Evolutionary conservation across 352 stramenopile genomes (phyloP).

Genomic region (Phytophthora sp.): DNA sequence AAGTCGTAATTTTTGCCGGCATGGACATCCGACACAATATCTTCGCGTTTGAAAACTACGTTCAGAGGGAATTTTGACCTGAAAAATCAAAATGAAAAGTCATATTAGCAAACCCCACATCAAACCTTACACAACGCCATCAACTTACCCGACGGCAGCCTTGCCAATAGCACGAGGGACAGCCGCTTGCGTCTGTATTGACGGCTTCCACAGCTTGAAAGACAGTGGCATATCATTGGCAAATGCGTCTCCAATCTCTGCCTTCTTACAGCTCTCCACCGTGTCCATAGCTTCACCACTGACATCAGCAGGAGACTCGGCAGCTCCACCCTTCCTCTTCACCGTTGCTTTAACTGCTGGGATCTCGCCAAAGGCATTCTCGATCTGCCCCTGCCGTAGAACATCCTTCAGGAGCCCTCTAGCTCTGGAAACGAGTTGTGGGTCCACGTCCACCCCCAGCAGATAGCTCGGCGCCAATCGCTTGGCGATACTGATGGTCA

Average conservation of each 20-base stretch:
- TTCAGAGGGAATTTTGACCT: conserved; percentile 77
- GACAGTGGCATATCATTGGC: conserved; percentile 62
- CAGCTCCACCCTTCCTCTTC: conserved; percentile 2
- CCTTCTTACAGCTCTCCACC: conserved; percentile 3
- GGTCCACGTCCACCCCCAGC: conserved; percentile 77
- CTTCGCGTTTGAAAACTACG: conserved; percentile 84
- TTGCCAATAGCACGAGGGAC: conserved; percentile 60
- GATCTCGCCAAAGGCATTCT: conserved; percentile 62
- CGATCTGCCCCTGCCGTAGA: conserved; percentile 61
- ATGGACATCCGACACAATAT: conserved; percentile 64
- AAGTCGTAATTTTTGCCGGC: conserved; percentile 77
- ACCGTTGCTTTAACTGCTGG: conserved; percentile 16
- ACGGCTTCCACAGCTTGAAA: conserved; percentile 74
- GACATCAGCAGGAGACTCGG: conserved; percentile 5
- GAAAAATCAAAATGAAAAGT: conserved; percentile 1
- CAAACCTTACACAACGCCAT: background rate
- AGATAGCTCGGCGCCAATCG: conserved; percentile 59
- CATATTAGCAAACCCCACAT: background rate
- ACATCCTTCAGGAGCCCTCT: conserved; percentile 69
- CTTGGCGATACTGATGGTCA: conserved; percentile 77
- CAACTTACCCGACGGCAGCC: conserved; percentile 52
- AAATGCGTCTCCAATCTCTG: conserved; percentile 34
- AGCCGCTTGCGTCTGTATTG: conserved; percentile 34
- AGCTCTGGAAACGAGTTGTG: conserved; percentile 64
- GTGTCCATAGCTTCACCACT: conserved; percentile 6